These are phyloP conservation scores for Cladosporium phlei DNA, from an alignment of 2,329 filamentous ascomycete species.

Conservation along the genomic window DNA sequence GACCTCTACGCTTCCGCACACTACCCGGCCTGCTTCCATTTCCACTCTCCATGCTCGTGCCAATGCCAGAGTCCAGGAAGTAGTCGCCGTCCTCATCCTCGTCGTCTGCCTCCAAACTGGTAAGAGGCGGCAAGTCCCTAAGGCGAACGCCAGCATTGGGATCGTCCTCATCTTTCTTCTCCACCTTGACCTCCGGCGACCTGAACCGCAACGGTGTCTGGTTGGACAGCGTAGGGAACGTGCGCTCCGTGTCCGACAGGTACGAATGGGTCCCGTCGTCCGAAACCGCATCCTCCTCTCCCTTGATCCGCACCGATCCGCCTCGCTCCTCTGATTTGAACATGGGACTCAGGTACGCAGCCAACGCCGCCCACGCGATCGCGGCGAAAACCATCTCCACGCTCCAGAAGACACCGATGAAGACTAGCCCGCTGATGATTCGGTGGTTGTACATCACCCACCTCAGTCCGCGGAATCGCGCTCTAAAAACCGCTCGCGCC, in stretches of 20 bases:
- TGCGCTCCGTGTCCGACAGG: constrained; percentile 45
- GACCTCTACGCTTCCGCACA: constrained; percentile 25
- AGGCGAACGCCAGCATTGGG: not conserved
- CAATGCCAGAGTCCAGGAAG: constrained; percentile 45
- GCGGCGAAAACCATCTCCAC: constrained; percentile 65
- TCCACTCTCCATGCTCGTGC: constrained; percentile 44
- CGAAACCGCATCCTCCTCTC: constrained; percentile 16
- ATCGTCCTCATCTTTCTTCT: constrained; percentile 24
- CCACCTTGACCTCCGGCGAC: constrained; percentile 25
- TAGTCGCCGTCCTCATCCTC: constrained; percentile 43
- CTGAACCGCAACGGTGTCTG: constrained; percentile 38
- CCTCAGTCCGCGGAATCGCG: constrained; percentile 67
- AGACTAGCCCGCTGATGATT: constrained; percentile 61
- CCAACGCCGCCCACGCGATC: constrained; percentile 59
- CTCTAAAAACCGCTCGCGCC: constrained; percentile 63
- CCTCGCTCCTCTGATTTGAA: constrained; percentile 12
- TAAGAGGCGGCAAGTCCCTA: constrained; percentile 4
- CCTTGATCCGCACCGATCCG: constrained; percentile 21
- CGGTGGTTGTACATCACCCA: constrained; percentile 87
- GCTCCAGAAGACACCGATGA: constrained; percentile 70
- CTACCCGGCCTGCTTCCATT: constrained; percentile 27
- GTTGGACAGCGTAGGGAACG: constrained; percentile 44
- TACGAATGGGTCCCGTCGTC: constrained; percentile 22
- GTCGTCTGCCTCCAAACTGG: constrained; percentile 32
- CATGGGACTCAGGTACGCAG: constrained; percentile 33